Base-by-base conservation (phyloP, 192 early-diverging fungal species). In the Dimargaris cristalligena region DNA sequence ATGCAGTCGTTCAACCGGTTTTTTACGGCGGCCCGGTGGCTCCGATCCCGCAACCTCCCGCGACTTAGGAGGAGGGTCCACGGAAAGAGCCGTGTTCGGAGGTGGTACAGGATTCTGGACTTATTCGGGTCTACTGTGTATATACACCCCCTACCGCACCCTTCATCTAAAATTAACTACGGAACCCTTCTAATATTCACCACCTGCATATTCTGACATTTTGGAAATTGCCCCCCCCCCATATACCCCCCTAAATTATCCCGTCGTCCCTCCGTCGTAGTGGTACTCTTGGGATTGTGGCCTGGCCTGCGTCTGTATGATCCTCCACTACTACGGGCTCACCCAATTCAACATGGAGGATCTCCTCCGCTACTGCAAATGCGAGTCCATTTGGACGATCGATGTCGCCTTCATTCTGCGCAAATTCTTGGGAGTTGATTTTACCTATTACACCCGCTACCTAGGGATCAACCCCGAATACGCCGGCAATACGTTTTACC, bases 381-480 rank as follows among this genome's bases (percentile, higher is more conserved):
- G 67, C 4, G 72, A 80, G n/a, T 85, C 84, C 2, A 70, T 90
- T 1, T 94, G 92, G 92, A 91, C 92, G 9, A 89, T 94, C 44
- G 89, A 94, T 69, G 68, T 94, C 58, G 89, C 81, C 0, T 88
- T 85, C 59, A 59, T 92, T 22, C 69, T 94, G 31, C 70, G 76
- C 52, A 74, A 78, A 38, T 87, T 79, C 67, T 71, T 83, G 50
- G 72, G 79, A 4, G 67, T 72, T 0, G 90, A 94, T 72, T 94
- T 94, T 67, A 92, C 89, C 1, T 91, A 89, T 64, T 94, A 94
- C 67, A 94, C 91, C 9, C 81, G 81, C 48, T 88, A 82, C 63
- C 76, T 86, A 8, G 92, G 92, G 28, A 80, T 84, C 62, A 85
- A 91, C 62, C 80, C 78, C 41, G 80, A 87, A 34, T 79, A 91